Percentiles rank a stretch among this genome's conserved stretches.
These are phyloP conservation scores for Kuraishia hungarica DNA, from an alignment of 805 yeast species.

Conservation along the genomic window DNA sequence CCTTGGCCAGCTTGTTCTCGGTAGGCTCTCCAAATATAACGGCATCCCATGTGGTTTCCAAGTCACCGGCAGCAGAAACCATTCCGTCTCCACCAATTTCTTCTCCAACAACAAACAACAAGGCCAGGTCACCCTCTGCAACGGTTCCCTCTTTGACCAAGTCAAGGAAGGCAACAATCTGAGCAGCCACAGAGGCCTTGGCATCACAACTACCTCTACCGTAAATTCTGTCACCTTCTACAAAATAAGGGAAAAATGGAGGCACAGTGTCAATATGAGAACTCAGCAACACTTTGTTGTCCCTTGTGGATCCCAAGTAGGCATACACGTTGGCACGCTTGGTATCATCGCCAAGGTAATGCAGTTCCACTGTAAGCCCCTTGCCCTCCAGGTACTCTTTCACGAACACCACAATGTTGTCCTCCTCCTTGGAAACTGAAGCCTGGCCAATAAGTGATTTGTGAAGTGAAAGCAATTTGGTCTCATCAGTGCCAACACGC, in stretches of 20 bases:
- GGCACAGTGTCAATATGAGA: constrained; percentile 73
- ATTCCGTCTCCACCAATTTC: constrained; percentile 63
- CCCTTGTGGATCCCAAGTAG: constrained; percentile 34
- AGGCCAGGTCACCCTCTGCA: constrained; percentile 45
- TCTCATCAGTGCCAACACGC: background rate
- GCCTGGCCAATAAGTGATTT: constrained; percentile 23
- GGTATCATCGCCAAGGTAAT: constrained; percentile 21
- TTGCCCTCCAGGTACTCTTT: constrained; percentile 25
- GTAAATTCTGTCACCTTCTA: constrained; percentile 39
- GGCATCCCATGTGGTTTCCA: constrained; percentile 43
- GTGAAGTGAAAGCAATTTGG: constrained; percentile 22
- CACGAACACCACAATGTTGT: constrained; percentile 29
- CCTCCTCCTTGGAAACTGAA: constrained; percentile 27
- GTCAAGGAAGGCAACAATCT: constrained; percentile 44
- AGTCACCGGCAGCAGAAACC: constrained; percentile 30
- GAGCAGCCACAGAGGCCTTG: constrained; percentile 63
- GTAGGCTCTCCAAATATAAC: constrained; percentile 76
- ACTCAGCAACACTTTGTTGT: constrained; percentile 43
- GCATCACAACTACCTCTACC: constrained; percentile 70
- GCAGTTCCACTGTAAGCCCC: constrained; percentile 47
- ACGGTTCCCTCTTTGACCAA: constrained; percentile 28
- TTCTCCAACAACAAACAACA: constrained; percentile 64
- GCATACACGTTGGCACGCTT: constrained; percentile 48
- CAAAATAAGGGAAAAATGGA: constrained; percentile 45
- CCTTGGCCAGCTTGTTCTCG: constrained; percentile 56